Evolutionary conservation across 305 asterid genomes (phyloP).

Genomic region (Plantago rigida): DNA sequence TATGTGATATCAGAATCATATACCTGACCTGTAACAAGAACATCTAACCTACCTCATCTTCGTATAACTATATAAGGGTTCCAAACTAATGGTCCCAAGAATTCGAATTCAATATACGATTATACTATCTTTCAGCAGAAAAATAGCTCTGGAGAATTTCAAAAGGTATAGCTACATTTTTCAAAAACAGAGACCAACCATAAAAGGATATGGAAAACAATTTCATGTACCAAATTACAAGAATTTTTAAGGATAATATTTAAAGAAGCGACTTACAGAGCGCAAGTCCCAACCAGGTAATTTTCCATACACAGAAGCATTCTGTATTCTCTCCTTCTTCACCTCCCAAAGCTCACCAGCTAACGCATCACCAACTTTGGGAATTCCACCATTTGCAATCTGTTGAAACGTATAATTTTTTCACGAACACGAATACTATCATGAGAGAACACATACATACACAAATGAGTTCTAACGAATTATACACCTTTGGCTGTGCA

Average conservation of each 20-base stretch:
- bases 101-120: too few relatives aligned
- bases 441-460: neutral
- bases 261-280: slow-evolving; percentile 60
- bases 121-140: neutral
- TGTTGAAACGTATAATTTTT: slow-evolving; percentile 31
- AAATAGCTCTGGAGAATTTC: neutral
- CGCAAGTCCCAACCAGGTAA: slow-evolving; percentile 96
- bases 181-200: neutral
- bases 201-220: neutral
- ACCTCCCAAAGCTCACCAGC: slow-evolving; percentile 98
- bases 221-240: slow-evolving; percentile 10
- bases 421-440: neutral
- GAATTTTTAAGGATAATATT: neutral
- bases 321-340: slow-evolving; percentile 90
- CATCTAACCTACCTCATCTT: too few relatives aligned
- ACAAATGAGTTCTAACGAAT: slow-evolving; percentile 12
- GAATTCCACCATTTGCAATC: slow-evolving; percentile 73
- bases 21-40: too few relatives aligned
- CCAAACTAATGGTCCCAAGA: too few relatives aligned
- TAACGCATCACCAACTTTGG: slow-evolving; percentile 80
- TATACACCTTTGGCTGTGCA: slow-evolving; percentile 68
- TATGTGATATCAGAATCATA: too few relatives aligned
- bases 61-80: too few relatives aligned
- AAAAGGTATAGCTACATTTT: neutral
- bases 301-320: slow-evolving; percentile 73